Evolutionary conservation across 2,329 filamentous ascomycete genomes (phyloP).

Genomic region (Ceratocystis albifundus): DNA sequence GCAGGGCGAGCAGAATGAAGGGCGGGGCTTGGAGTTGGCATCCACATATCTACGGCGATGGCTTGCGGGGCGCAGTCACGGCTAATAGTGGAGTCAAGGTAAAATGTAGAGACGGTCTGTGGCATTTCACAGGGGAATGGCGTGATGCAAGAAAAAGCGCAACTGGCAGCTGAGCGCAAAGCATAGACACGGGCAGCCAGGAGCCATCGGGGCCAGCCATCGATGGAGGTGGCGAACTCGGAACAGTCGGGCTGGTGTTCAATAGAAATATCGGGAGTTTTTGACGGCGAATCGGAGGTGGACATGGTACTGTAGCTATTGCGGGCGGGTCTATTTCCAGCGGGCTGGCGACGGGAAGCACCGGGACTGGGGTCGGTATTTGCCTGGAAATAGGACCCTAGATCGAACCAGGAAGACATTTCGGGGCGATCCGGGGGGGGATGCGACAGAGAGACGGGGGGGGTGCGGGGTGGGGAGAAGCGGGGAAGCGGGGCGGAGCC

Average conservation of each 20-base stretch:
- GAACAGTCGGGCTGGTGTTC: constrained; percentile 23
- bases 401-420: constrained; percentile 18
- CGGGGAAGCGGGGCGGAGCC: neutral
- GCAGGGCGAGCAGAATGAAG: constrained; percentile 32
- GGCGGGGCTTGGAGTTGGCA: constrained; percentile 25
- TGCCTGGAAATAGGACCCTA: constrained; percentile 19
- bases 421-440: neutral
- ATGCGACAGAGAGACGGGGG: neutral
- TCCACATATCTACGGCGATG: constrained; percentile 40
- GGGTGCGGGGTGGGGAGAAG: neutral
- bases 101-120: constrained; percentile 27
- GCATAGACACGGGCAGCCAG: constrained; percentile 35
- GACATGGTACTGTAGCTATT: constrained; percentile 18
- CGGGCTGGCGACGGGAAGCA: constrained; percentile 13
- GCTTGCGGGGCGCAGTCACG: constrained; percentile 31
- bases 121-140: constrained; percentile 10
- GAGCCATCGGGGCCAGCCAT: constrained; percentile 36
- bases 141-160: constrained; percentile 30
- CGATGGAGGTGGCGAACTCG: constrained; percentile 37
- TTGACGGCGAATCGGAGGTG: constrained; percentile 2
- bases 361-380: constrained; percentile 14
- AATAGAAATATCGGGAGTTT: neutral
- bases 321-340: constrained; percentile 9
- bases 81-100: constrained; percentile 35
- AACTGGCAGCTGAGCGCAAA: constrained; percentile 35